A percentile compares a stretch with the other conserved stretches of the same genome.
These are phyloP conservation scores for Geopyxis carbonaria DNA, from an alignment of 495 filamentous ascomycete species.

Conservation along the genomic window DNA sequence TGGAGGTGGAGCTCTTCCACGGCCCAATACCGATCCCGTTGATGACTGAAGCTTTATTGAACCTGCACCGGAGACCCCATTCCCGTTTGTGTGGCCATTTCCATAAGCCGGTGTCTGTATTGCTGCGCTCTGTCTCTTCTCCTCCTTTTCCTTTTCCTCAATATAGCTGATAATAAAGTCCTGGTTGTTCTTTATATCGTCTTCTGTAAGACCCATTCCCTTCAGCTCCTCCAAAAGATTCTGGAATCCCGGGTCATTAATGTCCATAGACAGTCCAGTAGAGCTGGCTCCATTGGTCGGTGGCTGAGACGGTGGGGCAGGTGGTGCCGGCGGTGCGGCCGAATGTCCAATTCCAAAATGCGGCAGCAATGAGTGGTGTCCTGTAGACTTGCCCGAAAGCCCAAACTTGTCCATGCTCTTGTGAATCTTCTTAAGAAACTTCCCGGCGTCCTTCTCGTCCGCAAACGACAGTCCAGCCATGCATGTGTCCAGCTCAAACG, in stretches of 20 bases:
- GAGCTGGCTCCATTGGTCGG: conserved; percentile 15
- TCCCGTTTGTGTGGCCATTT: conserved; percentile 45
- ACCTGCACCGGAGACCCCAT: conserved; percentile 7
- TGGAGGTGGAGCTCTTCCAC: conserved; percentile 39
- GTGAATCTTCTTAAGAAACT: conserved; percentile 86
- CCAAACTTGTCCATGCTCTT: conserved; percentile 52
- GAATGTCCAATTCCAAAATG: conserved; percentile 10
- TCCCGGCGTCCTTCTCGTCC: conserved; percentile 91
- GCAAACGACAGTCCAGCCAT: conserved; percentile 77
- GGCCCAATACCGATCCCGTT: conserved; percentile 27
- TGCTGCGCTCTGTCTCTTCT: conserved; percentile 61
- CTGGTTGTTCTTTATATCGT: conserved; percentile 63
- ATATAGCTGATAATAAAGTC: conserved; percentile 92
- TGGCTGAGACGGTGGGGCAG: conserved; percentile 23
- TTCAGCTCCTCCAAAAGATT: conserved; percentile 62
- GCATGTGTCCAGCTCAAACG: conserved; percentile 85
- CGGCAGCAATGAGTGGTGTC: conserved; percentile 9
- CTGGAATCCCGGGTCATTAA: conserved; percentile 67
- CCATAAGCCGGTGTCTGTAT: conserved; percentile 86
- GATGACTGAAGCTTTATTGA: conserved; percentile 1
- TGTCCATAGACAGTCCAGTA: conserved; percentile 53
- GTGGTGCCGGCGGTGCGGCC: conserved; percentile 17
- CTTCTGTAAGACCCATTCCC: conserved; percentile 77
- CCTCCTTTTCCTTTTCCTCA: conserved; percentile 39
- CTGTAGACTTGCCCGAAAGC: background rate